phyloP scores from a whole-genome alignment of 2,329 filamentous ascomycete species.

The Whalleya microplaca region DNA sequence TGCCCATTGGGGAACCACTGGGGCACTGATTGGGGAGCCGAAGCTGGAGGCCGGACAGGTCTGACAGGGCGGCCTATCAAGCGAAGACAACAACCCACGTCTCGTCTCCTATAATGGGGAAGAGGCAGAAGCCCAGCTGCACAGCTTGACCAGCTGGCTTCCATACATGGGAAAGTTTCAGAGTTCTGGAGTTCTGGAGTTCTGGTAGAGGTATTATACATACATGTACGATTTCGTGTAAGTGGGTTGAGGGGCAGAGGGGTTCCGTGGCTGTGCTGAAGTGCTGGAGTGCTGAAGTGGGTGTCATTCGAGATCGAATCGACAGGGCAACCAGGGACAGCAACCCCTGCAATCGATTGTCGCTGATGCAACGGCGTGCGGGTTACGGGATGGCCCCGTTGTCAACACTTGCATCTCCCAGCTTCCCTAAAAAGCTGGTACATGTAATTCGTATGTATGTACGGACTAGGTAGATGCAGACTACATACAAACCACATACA shows the following conservation, averaged over 20 bases:
- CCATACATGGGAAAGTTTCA: neutral
- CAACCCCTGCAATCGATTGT: conserved; percentile 18
- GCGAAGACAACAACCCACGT: neutral
- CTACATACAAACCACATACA: too few relatives aligned
- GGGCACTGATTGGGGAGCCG: neutral
- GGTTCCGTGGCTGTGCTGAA: too few relatives aligned
- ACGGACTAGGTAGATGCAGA: too few relatives aligned
- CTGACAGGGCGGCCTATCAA: neutral
- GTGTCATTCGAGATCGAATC: neutral
- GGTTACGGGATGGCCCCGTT: neutral
- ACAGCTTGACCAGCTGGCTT: neutral
- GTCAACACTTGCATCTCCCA: conserved; percentile 8
- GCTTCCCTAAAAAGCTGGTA: neutral
- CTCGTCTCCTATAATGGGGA: neutral
- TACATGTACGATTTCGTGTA: neutral
- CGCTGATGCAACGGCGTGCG: conserved; percentile 19
- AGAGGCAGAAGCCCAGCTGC: neutral
- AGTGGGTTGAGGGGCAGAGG: neutral
- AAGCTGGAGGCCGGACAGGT: neutral
- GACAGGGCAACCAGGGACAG: neutral
- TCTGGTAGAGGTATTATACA: neutral
- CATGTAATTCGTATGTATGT: too few relatives aligned
- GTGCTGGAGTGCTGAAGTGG: too few relatives aligned
- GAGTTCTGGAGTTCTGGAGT: neutral
- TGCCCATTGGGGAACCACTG: too few relatives aligned